A percentile compares a stretch with the other conserved stretches of the same genome.
Evolutionary conservation across 2,329 filamentous ascomycete species (phyloP).

Genomic region (Paecilomyces variotii): DNA sequence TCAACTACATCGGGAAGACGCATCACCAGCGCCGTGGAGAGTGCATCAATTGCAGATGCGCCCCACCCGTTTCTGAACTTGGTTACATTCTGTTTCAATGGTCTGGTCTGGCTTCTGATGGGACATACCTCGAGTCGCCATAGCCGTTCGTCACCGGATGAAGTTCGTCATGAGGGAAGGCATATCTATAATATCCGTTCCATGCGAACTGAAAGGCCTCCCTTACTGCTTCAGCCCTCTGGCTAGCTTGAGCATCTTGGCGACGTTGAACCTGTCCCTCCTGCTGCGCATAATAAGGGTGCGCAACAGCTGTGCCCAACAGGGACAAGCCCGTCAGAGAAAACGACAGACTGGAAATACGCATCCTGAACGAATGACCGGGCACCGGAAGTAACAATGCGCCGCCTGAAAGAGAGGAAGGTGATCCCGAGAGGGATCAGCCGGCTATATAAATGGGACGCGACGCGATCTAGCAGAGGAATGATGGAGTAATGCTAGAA

Average conservation of each 20-base stretch:
- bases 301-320: conserved; percentile 13
- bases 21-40: conserved; percentile 76
- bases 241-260: conserved; percentile 8
- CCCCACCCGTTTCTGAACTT: conserved; percentile 68
- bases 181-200: conserved; percentile 64
- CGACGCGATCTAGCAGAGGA: background rate
- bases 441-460: background rate
- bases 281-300: conserved; percentile 11
- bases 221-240: conserved; percentile 53
- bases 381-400: background rate
- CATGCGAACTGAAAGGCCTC: conserved; percentile 63
- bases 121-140: conserved; percentile 59
- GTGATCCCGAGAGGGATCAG: background rate
- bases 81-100: conserved; percentile 5
- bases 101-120: background rate
- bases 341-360: conserved; percentile 15
- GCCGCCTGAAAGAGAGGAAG: background rate
- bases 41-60: conserved; percentile 70
- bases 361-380: conserved; percentile 13
- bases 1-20: conserved; percentile 58
- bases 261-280: conserved; percentile 5
- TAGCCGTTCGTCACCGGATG: conserved; percentile 58
- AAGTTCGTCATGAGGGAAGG: conserved; percentile 71
- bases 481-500: background rate
- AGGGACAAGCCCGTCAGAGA: conserved; percentile 17